These are phyloP conservation scores for Hymenoscyphus linearis DNA, from an alignment of 2,329 filamentous ascomycete species.

Conservation along the genomic window DNA sequence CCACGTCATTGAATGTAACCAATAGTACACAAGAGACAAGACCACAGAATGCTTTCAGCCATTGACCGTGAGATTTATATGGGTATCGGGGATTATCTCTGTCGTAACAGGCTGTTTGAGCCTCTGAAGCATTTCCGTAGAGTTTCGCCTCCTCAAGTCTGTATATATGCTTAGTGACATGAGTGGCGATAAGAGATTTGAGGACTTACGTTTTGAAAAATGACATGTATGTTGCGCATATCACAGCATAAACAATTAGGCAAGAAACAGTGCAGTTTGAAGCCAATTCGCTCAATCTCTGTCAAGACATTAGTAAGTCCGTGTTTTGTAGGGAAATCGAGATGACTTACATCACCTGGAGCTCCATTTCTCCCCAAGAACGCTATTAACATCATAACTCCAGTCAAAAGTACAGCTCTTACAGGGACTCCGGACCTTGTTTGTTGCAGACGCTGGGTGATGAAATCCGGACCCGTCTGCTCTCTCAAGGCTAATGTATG, in stretches of 20 bases:
- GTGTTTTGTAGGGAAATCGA: not conserved
- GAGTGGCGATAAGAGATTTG: not conserved
- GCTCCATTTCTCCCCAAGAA: slow-evolving; percentile 37
- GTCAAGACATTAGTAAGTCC: slow-evolving; percentile 10
- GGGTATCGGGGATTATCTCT: slow-evolving; percentile 34
- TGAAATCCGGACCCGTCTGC: slow-evolving; percentile 38
- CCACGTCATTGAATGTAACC: slow-evolving; percentile 34
- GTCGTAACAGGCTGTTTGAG: slow-evolving; percentile 34
- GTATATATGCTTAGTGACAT: not conserved
- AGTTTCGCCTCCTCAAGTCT: slow-evolving; percentile 37
- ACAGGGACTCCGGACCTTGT: slow-evolving; percentile 37
- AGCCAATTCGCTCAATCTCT: slow-evolving; percentile 36
- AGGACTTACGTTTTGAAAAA: slow-evolving; percentile 35
- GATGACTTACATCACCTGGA: slow-evolving; percentile 33
- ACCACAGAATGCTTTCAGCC: slow-evolving; percentile 35
- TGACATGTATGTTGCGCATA: slow-evolving; percentile 38
- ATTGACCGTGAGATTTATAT: slow-evolving; percentile 37
- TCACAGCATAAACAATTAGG: slow-evolving; percentile 37
- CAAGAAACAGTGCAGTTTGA: slow-evolving; percentile 37
- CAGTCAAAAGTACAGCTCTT: slow-evolving; percentile 37
- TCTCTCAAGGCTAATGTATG: slow-evolving; percentile 36
- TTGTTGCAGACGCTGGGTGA: slow-evolving; percentile 34
- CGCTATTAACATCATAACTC: slow-evolving; percentile 35
- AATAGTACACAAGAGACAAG: slow-evolving; percentile 33
- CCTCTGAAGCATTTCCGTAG: slow-evolving; percentile 36